These are phyloP conservation scores for Salix arbutifolia DNA, from an alignment of 345 rosid genomes.

Conservation along the genomic window DNA sequence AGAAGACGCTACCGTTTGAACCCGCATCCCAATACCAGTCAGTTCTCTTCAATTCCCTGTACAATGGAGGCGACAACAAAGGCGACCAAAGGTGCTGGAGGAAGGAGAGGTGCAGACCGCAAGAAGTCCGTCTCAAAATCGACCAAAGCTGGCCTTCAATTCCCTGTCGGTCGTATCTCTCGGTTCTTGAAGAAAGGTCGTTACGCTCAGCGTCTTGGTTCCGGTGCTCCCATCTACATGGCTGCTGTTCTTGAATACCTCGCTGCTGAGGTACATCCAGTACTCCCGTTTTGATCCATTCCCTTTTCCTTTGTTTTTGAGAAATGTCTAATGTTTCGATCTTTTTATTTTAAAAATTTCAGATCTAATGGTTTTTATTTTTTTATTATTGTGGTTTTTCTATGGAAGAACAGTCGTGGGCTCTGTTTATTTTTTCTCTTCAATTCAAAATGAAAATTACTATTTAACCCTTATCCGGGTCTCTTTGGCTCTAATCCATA, in stretches of 20 bases:
- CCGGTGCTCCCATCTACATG: slow-evolving; percentile 19
- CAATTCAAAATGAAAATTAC: too few species aligned
- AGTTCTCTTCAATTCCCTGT: too few species aligned
- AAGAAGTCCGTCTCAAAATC: slow-evolving; percentile 23
- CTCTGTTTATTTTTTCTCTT: too few species aligned
- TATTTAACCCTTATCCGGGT: too few species aligned
- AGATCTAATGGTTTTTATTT: background rate
- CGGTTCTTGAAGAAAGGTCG: slow-evolving; percentile 24
- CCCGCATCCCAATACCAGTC: background rate
- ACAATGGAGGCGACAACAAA: background rate
- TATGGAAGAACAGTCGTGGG: too few species aligned
- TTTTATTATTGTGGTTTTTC: too few species aligned
- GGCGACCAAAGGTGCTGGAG: slow-evolving; percentile 20
- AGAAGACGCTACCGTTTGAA: background rate
- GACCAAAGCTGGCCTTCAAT: slow-evolving; percentile 18
- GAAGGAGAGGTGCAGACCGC: slow-evolving; percentile 17
- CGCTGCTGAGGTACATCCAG: slow-evolving; percentile 18
- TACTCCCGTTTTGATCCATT: background rate
- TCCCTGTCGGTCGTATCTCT: slow-evolving; percentile 22
- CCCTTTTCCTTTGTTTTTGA: background rate
- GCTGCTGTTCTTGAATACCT: slow-evolving; percentile 27
- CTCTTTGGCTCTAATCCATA: too few species aligned
- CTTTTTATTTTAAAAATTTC: background rate
- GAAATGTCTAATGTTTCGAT: background rate
- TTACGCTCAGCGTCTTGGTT: slow-evolving; percentile 12